Evolutionary conservation across 306 rosid genomes (phyloP), one percentile per base, ranked within the genome.

Genomic region (Cicer arietinum): DNA sequence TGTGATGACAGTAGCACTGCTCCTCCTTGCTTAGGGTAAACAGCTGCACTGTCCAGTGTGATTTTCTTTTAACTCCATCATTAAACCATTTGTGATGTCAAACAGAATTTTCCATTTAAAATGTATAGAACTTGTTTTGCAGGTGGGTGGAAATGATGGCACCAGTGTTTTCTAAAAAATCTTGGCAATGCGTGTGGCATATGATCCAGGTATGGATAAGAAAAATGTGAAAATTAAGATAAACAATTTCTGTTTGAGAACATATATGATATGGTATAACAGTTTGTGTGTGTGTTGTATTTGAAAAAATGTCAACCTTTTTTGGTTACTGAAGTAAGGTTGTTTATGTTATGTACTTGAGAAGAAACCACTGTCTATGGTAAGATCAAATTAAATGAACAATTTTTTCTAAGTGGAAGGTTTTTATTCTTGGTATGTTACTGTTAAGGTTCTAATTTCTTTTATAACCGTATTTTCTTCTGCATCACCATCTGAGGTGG

Each of bases 141-240:
- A 94, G 98, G 69, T 94, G 97, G 97, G 98, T 94, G 81, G 98
- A 94, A 88, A 91, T 91, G 96, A 94, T 94, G 98, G 98, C 96
- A 45, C 98, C 98, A 1, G 98, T 94, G 81, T 91, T 94, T 77
- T 86, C 98, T 47, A 89, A 80, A 74, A 84, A 71, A 12, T 87
- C 96, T 54, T 94, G 98, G 98, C 83, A 44, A 80, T 94, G 98
- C 53, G 93, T 84, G 39, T 94, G 98, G 98, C 87, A 89, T 82
- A 87, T 94, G 89, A 85, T 91, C 75, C 98, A 94, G 94, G 98
- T 94, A 84, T 25, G n/a, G 30, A 65, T 70, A 52, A 30, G 68
- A 42, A 42, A 52, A 78, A n/a, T 14, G 10, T 73, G 78, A 73
- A 79, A 61, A 76, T n/a, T 75, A 22, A 12, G 41, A 43, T 40